Evolutionary conservation across 768 basidiomycete genomes (phyloP), one percentile per base, ranked within the genome.

Genomic region (Paxillus ammoniavirescens): DNA sequence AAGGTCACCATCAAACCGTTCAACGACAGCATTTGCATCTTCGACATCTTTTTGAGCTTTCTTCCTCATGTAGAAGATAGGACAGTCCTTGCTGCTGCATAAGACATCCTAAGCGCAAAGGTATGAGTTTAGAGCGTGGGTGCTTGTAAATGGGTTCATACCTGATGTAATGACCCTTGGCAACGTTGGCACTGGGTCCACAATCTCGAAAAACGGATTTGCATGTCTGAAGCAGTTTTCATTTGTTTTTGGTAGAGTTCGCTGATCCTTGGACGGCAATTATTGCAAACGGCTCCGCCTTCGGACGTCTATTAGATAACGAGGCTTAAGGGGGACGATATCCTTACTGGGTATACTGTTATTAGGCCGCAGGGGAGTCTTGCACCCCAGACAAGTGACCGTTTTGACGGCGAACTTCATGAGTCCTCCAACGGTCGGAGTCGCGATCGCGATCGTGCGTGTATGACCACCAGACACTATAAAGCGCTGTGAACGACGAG

Each of bases 171-270:
- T 15, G 97, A 99, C 13, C 97, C 97, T 67, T 99, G 97, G 76
- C 97, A 99, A 23, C 97, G 82, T 66, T 99, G 97, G 62, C 97
- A 99, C 65, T 98, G 96, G 1, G 97, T 98, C 97, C 97, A 99
- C 21, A 99, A 70, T 46, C 95, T 82, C 17, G 96, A 90, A 69
- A 97, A 98, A 44, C 91, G 85, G 7, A 95, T 87, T 76, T 99
- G 93, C 42, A 87, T 75, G 18, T 83, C 82, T 0, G 95, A 94
- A 0, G 90, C 83, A 6, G 75, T 73, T 5, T 78, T 63, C 37
- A 90, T 81, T 67, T 98, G 96, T 66, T 94, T 98, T 65, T 93
- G 89, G 66, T 97, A 98, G 43, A 99, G 72, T 63, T 97, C 97
- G 15, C 89, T 86, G 12, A 96, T 81, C 51, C 83, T 80, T 2